Evolutionary conservation across 2,329 filamentous ascomycete genomes (phyloP), one percentile per base, ranked within the genome.

Genomic region (Coniochaeta sp.): DNA sequence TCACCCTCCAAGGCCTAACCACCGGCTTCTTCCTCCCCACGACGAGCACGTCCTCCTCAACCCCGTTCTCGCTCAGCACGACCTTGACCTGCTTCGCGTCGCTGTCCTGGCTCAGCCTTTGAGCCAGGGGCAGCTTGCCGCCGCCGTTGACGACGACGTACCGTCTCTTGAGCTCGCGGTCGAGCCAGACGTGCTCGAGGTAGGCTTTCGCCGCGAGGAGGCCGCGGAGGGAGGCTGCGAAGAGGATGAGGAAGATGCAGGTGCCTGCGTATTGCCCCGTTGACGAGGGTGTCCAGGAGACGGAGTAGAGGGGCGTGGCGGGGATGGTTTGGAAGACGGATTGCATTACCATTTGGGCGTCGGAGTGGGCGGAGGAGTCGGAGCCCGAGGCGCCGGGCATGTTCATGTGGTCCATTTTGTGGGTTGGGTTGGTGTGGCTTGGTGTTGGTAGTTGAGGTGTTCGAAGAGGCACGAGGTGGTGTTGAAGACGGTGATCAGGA

Each of bases 211-310:
- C 74, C 3, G 91, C 91, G 49, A 92, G 72, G 14, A 96, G 74
- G 18, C 75, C 71, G 50, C 91, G 87, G 63, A 86, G 83, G 52
- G 86, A 62, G 55, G 85, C 74, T 54, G 84, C 85, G 49, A 97
- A 83, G 42, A 87, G 60, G 65, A 96, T 84, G 53, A 96, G 79
- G 71, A 96, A 96, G 67, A 96, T 88, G 74, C 92, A 95, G 26
- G 90, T 95, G 52, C 83, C 92, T 1, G 89, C 90, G 69, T 96
- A 97, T 54, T 78, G 72, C 60, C 86, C 89, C 6, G 77, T 72
- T 31, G 72, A 84, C 26, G 65, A 70, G 5, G 92, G 92, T 2
- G 87, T 86, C 90, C 91, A 97, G 50, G 74, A 66, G 20, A 70
- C 66, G 14, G 88, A 85, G 69, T 72, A 82, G 54, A 82, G 73